Base-by-base conservation (phyloP, 1,139 yeast genomes). In the Protomyces gravidus region DNA sequence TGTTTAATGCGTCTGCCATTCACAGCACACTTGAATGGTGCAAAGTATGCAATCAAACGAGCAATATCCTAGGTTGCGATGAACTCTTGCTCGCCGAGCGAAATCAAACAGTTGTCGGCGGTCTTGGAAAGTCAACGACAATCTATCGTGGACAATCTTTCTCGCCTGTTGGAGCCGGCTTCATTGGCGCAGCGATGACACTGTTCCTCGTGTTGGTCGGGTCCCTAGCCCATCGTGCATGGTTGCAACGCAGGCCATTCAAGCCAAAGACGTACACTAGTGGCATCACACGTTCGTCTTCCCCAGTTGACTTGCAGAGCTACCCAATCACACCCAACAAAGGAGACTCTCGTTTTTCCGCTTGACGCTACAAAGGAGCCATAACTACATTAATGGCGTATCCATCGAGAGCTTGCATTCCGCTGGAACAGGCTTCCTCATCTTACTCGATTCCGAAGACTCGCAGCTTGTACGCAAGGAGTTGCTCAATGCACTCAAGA, bases 111-210 rank as follows among this genome's bases (percentile, higher is more conserved):
- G 17, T 23, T 5, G 17, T 23, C 9, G 42, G 42, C 17, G 42
- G 42, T 17, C 25, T 36, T 6, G 2, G 32, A 2, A 2, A 2
- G 32, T 9, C 13, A 9, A 28, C 7, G 7, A 15, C 36, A 4
- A 15, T 4, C n/a, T 4, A 30, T 7, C 36, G 36, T 5, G 36
- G 15, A 30, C n/a, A n/a, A n/a, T n/a, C 21, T 9, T 48, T 55
- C 28, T 48, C 53, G n/a, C 45, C 59, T 19, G 40, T 55, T 40
- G 59, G 53, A 5, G 59, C 59, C 11, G 59, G 59, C 11, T 55
- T 55, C 26, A 55, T 55, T 45, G 59, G 59, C 40, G 59, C 59
- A 40, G 59, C 40, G 21, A n/a, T 47, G 5, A 15, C 42, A 11
- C 21, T 19, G 21, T 36, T 36, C 9, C 9, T 36, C 11, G 42